Evolutionary conservation across 1,284 basidiomycete species (phyloP), one percentile per base, ranked within the genome.

Genomic region (Schizopora paradoxa): DNA sequence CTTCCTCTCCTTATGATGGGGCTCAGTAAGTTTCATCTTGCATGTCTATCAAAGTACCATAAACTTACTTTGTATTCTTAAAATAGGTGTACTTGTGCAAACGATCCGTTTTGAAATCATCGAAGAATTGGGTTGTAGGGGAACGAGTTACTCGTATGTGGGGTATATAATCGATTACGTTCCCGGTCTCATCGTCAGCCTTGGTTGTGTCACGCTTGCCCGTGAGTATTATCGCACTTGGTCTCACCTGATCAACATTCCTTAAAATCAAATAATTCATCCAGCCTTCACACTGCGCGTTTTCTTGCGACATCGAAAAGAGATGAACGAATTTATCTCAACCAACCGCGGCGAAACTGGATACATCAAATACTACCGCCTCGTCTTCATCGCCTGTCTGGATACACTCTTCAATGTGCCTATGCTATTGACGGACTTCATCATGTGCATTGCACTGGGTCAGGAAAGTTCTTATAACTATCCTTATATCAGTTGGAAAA

Each of bases 361-460:
- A n/a, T 65, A 69, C 47, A n/a, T n/a, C n/a, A 71, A 71, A 18
- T 81, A 77, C 59, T 58, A 77, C 47, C 77, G 79, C 4, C 68
- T 80, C 19, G 71, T 79, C 61, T 66, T 65, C 0, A 61, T 81
- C 29, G 71, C 77, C 0, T 54, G 58, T 14, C 59, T 68, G 35
- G 74, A 76, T 34, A 59, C 73, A 37, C 27, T 65, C 28, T 59
- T 62, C 54, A 70, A 66, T 2, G 56, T 70, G 11, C 80, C 82
- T 0, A n/a, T n/a, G n/a, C n/a, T n/a, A n/a, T 36, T 81, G 14
- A 58, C 58, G 23, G 48, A 63, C n/a, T 75, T 60, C 49, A n/a
- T n/a, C n/a, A n/a, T n/a, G n/a, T 48, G 57, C 23, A 64, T 80
- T 41, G 61, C 61, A 45, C 11, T 62, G 45, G 70, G 74, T 45